Evolutionary conservation across 345 rosid species (phyloP), one percentile per base, ranked within the genome.

Genomic region (Erysimum cheiranthoides): DNA sequence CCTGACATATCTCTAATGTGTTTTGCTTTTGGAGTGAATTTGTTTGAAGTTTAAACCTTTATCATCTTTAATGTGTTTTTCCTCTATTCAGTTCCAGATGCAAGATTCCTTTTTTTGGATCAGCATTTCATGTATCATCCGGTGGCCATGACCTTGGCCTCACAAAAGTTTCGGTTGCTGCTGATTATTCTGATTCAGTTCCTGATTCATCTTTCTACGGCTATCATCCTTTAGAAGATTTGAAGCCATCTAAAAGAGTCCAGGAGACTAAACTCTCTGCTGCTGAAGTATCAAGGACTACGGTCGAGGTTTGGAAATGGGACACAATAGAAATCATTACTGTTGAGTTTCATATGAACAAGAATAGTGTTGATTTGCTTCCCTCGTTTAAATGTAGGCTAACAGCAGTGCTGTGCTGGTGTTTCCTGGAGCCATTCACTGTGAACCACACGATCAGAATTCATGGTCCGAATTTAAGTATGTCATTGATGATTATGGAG

Each of bases 181-280:
- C 97, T n/a, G 96, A 94, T 84, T 94, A 87, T 78, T 84, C 97
- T 10, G 98, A 92, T 82, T 94, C 95, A 16, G 88, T 90, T 79
- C 91, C 97, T 9, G 93, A 94, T 73, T 90, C 98, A 50, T 85
- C 97, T 79, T 85, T 83, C 80, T 85, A 83, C 78, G 93, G 96
- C 31, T 94, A 90, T 77, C 98, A 94, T 82, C 98, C 97, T 62
- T 90, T 94, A 32, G 98, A 94, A 80, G 98, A 94, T 53, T 65
- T 94, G 58, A 86, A 87, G 82, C 80, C 78, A 34, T 52, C 71
- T 77, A 86, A 84, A 83, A 85, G 86, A 77, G 68, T 75, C 56
- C 89, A 86, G n/a, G 87, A 89, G 18, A 85, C 88, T 30, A 87
- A 89, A 74, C 92, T 92, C 51, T 78, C 95, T 49, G 62, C 85